Percentiles rank a stretch among this genome's conserved stretches.
These are phyloP conservation scores for Pleurotus pulmonarius DNA, from an alignment of 768 basidiomycete species.

Conservation along the genomic window DNA sequence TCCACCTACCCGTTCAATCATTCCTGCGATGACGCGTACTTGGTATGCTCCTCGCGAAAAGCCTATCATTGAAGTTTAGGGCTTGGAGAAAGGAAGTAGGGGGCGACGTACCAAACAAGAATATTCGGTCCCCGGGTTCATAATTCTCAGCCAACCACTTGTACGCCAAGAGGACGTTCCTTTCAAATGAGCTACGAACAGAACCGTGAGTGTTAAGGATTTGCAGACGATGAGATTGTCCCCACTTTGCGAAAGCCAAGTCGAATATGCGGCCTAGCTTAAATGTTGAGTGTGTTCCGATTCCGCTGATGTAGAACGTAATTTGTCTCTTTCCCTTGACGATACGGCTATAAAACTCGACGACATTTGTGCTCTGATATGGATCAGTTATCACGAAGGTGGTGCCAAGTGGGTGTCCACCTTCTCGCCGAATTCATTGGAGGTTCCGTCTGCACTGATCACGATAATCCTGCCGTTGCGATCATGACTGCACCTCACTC, in stretches of 20 bases:
- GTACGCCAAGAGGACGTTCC: conserved; percentile 32
- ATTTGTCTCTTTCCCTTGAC: conserved; percentile 18
- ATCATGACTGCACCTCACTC: too few relatives aligned
- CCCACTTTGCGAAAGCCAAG: too few relatives aligned
- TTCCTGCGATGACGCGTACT: conserved; percentile 37
- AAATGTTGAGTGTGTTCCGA: conserved; percentile 14
- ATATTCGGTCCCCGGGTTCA: conserved; percentile 32
- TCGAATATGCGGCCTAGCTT: too few relatives aligned
- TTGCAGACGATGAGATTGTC: too few relatives aligned
- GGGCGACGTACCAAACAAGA: conserved; percentile 32
- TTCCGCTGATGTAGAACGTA: conserved; percentile 28
- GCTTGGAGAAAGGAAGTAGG: neutral
- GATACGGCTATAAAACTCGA: conserved; percentile 22
- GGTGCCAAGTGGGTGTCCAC: too few relatives aligned
- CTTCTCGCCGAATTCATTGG: too few relatives aligned
- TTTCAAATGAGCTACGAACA: conserved; percentile 28
- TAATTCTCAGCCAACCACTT: conserved; percentile 39
- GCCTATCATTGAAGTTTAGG: conserved; percentile 21
- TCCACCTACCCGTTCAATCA: conserved; percentile 33
- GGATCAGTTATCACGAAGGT: too few relatives aligned
- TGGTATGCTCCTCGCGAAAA: conserved; percentile 49
- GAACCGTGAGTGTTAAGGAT: neutral
- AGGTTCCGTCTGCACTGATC: too few relatives aligned
- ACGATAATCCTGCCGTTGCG: too few relatives aligned
- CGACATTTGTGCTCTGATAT: conserved; percentile 24